Evolutionary conservation across 805 yeast genomes (phyloP), one percentile per base, ranked within the genome.

Genomic region (Saturnispora kantuleensis): DNA sequence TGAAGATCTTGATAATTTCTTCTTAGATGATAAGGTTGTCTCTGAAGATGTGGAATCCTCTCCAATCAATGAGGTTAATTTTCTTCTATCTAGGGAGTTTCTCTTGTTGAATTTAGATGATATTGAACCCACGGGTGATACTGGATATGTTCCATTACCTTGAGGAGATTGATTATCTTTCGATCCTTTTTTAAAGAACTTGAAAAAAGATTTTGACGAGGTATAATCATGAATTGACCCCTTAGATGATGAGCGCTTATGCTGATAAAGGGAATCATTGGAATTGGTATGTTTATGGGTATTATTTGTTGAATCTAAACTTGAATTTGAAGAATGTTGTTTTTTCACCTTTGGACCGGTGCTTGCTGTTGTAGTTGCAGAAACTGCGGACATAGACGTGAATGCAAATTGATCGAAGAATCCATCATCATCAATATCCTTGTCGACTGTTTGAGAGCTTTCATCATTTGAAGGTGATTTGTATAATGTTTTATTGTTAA

Each of bases 231-330:
- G 50, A 4, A 57, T 44, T 2, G 66, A 55, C 15, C 58, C 59
- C 39, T 51, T 55, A 8, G 65, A 57, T 31, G 58, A 47, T 5
- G 57, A 46, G 16, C 63, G 38, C 36, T 55, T 55, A 42, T 57
- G 62, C 1, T 77, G 68, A 45, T 77, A 82, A 0, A 81, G 73
- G 0, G 84, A 78, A 40, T 71, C 73, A 16, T 71, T 67, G 0
- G 70, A 60, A 5, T 70, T 69, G 17, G 74, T 52, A 47, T 41
- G 31, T 33, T 18, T 29, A 31, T 44, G 47, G n/a, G 31, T 17
- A 13, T 28, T 15, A 12, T 17, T 33, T 3, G 42, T 10, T 21
- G 39, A 39, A 26, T 39, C 41, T 13, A 35, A 8, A 33, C 44
- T 42, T n/a, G 44, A 39, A 8, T 18, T 41, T 8, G 47, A 42